Conservation (phyloP, 2,329 filamentous ascomycete species). For the Chaetomium sp. region DNA sequence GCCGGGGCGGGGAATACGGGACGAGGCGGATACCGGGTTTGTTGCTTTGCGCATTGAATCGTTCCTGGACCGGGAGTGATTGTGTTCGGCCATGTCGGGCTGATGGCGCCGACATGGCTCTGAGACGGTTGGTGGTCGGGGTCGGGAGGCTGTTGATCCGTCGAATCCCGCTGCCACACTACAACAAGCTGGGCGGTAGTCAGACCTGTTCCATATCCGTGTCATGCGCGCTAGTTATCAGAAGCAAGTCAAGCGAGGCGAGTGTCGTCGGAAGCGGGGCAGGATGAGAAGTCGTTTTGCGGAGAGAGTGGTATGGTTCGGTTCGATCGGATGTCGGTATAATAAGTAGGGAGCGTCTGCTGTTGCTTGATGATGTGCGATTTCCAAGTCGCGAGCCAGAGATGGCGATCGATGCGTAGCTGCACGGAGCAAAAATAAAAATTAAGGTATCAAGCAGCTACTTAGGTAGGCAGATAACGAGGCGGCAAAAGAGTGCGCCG, state of each 20-base stretch:
- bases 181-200: conserved; percentile 36
- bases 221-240: conserved; percentile 35
- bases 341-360: conserved; percentile 14
- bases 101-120: conserved; percentile 38
- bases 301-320: conserved; percentile 1
- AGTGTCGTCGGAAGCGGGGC: conserved; percentile 5
- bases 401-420: conserved; percentile 17
- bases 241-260: conserved; percentile 16
- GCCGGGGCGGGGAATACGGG: conserved; percentile 51
- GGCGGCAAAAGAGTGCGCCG: conserved; percentile 29
- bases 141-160: conserved; percentile 32
- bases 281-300: not conserved
- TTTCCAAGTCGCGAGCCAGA: not conserved
- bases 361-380: conserved; percentile 3
- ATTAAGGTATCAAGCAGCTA: conserved; percentile 17
- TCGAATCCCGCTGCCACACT: conserved; percentile 30
- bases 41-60: conserved; percentile 46
- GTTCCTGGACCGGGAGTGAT: conserved; percentile 46
- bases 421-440: conserved; percentile 21
- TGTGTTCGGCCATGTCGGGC: conserved; percentile 39
- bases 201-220: conserved; percentile 39
- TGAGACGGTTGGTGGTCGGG: conserved; percentile 33
- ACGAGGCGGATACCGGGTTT: conserved; percentile 51
- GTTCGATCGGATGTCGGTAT: conserved; percentile 11
- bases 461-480: conserved; percentile 16